Evolutionary conservation across 2,329 filamentous ascomycete genomes (phyloP), one percentile per base, ranked within the genome.

Genomic region (Cyphellophora attinorum): DNA sequence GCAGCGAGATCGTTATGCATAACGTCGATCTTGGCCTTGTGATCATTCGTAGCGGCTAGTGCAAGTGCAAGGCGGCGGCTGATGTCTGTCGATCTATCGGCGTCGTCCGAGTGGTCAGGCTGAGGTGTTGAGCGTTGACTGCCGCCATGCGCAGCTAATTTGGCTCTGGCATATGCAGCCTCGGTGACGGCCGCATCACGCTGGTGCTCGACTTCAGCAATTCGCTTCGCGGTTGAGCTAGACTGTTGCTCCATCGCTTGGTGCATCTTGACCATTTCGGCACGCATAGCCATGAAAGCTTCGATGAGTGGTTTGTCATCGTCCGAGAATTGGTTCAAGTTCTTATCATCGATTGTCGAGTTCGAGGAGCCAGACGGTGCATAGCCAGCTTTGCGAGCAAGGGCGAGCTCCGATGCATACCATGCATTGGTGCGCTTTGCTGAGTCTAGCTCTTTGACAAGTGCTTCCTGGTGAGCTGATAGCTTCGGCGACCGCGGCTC

Each of bases 121-220:
- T 76, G 68, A 37, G 80, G 62, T 27, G 75, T 71, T 51, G 68
- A 70, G 31, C 47, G 41, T 35, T 48, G 45, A 34, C 47, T 51
- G 36, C 76, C 71, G 23, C 73, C 78, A 44, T 86, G 81, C 5
- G 86, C 88, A 18, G 88, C 88, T 33, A 95, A 66, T 54, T 85
- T 95, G 3, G 93, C 86, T 54, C 93, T 94, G 19, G 88, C 85
- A 58, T 96, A 96, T 1, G 91, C 82, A 1, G 91, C 91, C 61
- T 98, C 93, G 49, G 81, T 83, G 35, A 98, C 79, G n/a, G 91
- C 91, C 27, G 81, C 79, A 59, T 98, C 91, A 33, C 93, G 75
- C 62, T 98, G 91, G 54, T 84, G 88, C 56, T 98, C 91, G 1
- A 93, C 81, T 55, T 95, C 88, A 2, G 89, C 88, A 42, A 98